A percentile compares a stretch with the other conserved stretches of the same genome.
Evolutionary conservation across 2,329 filamentous ascomycete genomes (phyloP).

Genomic region (Aureobasidium sp.): DNA sequence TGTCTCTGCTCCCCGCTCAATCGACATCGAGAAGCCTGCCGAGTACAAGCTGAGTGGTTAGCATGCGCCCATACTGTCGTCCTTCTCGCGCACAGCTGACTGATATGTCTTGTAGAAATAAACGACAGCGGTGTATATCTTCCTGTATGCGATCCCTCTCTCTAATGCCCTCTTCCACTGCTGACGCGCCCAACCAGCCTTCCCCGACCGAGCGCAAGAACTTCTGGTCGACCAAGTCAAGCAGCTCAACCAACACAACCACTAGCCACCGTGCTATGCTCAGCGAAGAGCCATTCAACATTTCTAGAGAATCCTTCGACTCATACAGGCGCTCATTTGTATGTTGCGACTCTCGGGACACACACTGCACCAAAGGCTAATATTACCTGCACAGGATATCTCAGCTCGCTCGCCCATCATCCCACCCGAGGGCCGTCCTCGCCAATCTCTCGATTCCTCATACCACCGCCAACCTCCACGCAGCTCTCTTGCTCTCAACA

Average conservation of each 20-base stretch:
- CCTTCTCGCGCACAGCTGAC: constrained; percentile 10
- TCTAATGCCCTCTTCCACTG: constrained; percentile 17
- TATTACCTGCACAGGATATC: constrained; percentile 58
- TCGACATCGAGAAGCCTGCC: constrained; percentile 36
- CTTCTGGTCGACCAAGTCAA: constrained; percentile 57
- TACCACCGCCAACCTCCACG: constrained; percentile 39
- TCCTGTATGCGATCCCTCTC: constrained; percentile 48
- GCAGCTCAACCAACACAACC: constrained; percentile 42
- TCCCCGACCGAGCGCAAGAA: constrained; percentile 78
- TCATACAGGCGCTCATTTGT: constrained; percentile 95
- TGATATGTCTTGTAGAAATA: constrained; percentile 55
- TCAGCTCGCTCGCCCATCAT: constrained; percentile 73
- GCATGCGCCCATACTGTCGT: constrained; percentile 15
- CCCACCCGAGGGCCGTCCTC: constrained; percentile 45
- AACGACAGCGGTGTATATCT: constrained; percentile 93
- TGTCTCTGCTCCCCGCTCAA: constrained; percentile 26
- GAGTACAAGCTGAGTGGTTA: constrained; percentile 46
- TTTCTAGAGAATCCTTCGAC: constrained; percentile 94
- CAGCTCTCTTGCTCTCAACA: constrained; percentile 22
- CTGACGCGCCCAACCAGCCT: constrained; percentile 43
- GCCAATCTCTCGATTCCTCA: constrained; percentile 74
- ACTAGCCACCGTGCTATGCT: constrained; percentile 55
- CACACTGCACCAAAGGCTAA: not conserved
- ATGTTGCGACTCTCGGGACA: constrained; percentile 30
- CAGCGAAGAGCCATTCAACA: constrained; percentile 84